These are phyloP conservation scores for Gracilaria gracilis DNA, from an alignment of 23 red algal genomes.

Conservation along the genomic window DNA sequence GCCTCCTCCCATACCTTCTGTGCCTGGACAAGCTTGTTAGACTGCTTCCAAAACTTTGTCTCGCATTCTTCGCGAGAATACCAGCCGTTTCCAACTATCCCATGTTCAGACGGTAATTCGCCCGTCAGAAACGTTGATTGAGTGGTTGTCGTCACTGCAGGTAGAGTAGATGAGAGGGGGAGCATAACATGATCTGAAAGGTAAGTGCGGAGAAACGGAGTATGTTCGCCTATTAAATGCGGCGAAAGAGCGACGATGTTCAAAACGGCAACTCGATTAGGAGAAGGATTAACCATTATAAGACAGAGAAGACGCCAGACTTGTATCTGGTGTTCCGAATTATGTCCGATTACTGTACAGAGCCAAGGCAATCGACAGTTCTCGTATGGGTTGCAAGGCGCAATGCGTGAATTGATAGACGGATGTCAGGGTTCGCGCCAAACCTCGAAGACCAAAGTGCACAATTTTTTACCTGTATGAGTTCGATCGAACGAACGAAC, in stretches of 20 bases:
- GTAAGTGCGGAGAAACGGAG: conserved; percentile 54
- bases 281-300: background rate
- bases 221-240: conserved; percentile 67
- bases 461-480: no score
- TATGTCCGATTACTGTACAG: no score
- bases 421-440: no score
- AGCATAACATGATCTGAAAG: conserved; percentile 22
- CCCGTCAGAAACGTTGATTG: conserved; percentile 83
- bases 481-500: no score
- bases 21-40: conserved; percentile 61
- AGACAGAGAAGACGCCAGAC: background rate
- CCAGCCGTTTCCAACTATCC: conserved; percentile 81
- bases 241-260: conserved; percentile 80
- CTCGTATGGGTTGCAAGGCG: no score
- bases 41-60: conserved; percentile 80
- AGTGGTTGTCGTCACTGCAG: conserved; percentile 80
- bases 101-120: conserved; percentile 45
- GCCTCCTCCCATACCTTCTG: conserved; percentile 82
- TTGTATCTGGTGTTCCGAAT: no score
- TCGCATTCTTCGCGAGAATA: conserved; percentile 70
- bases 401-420: no score
- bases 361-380: no score
- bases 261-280: conserved; percentile 69
- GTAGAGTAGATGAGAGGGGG: conserved; percentile 61
- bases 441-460: no score